phyloP scores from a whole-genome alignment of 164 flowering plant species.

The grape (Vitis vinifera) region DNA sequence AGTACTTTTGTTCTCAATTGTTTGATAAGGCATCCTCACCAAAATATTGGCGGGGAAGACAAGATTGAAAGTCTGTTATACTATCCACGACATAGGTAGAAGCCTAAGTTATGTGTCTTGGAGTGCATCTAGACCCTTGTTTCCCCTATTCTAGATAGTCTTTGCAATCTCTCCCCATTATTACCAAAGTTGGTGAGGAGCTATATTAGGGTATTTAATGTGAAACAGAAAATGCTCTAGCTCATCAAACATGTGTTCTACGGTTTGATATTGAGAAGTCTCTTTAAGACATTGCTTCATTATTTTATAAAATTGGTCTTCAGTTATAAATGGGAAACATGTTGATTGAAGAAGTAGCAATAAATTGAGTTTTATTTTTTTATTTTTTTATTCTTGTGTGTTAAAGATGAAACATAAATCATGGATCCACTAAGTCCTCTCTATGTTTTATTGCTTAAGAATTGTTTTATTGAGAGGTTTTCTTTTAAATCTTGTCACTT shows the following conservation, averaged over 20 bases:
- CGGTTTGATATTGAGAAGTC: slow-evolving; percentile 85
- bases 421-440: no score
- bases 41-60: not conserved
- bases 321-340: not conserved
- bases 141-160: not conserved
- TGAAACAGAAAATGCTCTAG: slow-evolving; percentile 77
- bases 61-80: not conserved
- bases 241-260: slow-evolving; percentile 78
- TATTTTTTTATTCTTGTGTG: no score
- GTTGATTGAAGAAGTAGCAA: slow-evolving; percentile 50
- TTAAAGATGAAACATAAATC: no score
- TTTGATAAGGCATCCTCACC: not conserved
- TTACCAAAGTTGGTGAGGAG: no score
- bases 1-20: not conserved
- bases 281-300: slow-evolving; percentile 69
- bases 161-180: no score
- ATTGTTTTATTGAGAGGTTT: no score
- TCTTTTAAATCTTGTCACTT: no score
- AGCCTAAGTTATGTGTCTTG: not conserved
- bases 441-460: no score
- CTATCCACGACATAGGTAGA: not conserved
- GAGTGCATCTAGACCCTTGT: no score
- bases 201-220: not conserved
- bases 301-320: slow-evolving; percentile 73
- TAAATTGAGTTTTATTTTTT: not conserved